phyloP scores from a whole-genome alignment of 768 basidiomycete genomes.

The Hebeloma cylindrosporum region DNA sequence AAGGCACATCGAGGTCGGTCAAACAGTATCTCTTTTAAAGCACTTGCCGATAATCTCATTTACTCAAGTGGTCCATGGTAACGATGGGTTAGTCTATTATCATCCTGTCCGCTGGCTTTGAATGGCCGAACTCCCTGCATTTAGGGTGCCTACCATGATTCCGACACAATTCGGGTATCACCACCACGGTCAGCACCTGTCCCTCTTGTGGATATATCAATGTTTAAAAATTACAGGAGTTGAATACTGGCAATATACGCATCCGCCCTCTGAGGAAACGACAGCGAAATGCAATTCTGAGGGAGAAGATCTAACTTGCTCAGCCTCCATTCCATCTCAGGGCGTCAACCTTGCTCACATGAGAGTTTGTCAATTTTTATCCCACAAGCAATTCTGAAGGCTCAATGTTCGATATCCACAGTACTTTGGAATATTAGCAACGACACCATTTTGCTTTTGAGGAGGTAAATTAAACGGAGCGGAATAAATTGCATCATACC shows the following conservation, averaged over 20 bases:
- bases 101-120: neutral
- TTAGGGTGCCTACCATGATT: conserved; percentile 53
- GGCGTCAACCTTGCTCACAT: conserved; percentile 48
- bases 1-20: conserved; percentile 43
- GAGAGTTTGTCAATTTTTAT: conserved; percentile 30
- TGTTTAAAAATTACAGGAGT: conserved; percentile 32
- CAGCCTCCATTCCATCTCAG: conserved; percentile 44
- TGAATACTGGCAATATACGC: conserved; percentile 50
- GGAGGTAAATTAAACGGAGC: too few relatives aligned
- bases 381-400: neutral
- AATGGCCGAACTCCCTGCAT: too few relatives aligned
- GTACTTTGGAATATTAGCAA: conserved; percentile 18
- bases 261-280: conserved; percentile 41
- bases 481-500: too few relatives aligned
- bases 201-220: neutral
- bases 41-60: neutral
- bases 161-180: conserved; percentile 48
- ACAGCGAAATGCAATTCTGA: conserved; percentile 41
- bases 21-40: neutral
- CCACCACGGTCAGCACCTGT: conserved; percentile 43
- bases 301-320: conserved; percentile 52
- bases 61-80: conserved; percentile 54
- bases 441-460: conserved; percentile 18
- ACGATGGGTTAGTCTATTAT: conserved; percentile 40
- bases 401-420: neutral